Evolutionary conservation across 2,329 filamentous ascomycete species (phyloP).

Genomic region (Alternaria solani): DNA sequence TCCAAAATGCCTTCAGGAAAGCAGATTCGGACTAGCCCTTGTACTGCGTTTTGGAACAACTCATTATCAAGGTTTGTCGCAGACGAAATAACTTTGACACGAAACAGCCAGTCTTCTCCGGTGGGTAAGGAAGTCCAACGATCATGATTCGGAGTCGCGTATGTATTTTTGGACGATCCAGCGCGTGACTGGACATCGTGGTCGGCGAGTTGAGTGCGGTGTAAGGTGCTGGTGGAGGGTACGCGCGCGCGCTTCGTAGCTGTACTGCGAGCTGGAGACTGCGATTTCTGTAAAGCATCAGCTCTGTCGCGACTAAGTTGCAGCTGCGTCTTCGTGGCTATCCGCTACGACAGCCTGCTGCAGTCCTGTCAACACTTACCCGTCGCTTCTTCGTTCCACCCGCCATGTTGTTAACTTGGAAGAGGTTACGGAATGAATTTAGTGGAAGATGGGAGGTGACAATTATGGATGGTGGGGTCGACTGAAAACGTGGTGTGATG

Average conservation of each 20-base stretch:
- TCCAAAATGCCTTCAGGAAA: constrained; percentile 36
- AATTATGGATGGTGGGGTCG: neutral
- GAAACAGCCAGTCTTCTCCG: constrained; percentile 33
- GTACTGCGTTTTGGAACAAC: constrained; percentile 34
- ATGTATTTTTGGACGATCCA: constrained; percentile 1
- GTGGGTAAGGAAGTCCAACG: constrained; percentile 11
- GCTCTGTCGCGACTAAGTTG: neutral
- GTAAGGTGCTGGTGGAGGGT: neutral
- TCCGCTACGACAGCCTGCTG: too few species aligned
- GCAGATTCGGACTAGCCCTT: constrained; percentile 38
- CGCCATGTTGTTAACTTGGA: constrained; percentile 8
- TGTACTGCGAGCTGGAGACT: neutral
- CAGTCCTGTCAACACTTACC: neutral
- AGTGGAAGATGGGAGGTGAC: neutral
- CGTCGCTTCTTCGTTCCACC: constrained; percentile 12
- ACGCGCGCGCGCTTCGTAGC: constrained; percentile 9
- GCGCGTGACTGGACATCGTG: neutral
- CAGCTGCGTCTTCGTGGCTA: neutral
- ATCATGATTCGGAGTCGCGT: neutral
- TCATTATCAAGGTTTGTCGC: constrained; percentile 18
- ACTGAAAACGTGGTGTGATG: neutral
- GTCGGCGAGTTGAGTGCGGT: neutral
- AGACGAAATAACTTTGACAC: constrained; percentile 33
- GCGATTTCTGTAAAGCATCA: constrained; percentile 3
- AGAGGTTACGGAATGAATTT: neutral